Base-by-base conservation (phyloP, 148 eudicot species). In the Vaccinium myrtillus region DNA sequence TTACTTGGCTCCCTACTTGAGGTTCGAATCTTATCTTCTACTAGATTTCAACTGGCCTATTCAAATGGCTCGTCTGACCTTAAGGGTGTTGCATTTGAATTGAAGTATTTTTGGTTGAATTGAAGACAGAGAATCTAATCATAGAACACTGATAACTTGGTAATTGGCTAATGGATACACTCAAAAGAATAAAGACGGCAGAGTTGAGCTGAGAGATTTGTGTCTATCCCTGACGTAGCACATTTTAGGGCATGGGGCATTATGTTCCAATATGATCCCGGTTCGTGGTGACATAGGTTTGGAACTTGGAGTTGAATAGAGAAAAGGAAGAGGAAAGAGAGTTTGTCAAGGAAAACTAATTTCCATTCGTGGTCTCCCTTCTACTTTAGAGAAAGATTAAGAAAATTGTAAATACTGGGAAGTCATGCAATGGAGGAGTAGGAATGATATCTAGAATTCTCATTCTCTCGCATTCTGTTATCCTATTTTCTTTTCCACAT, bases 1-100 rank as follows among this genome's bases (percentile, higher is more conserved):
- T 6, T 97, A 97, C 86, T 90, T 97, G 86, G 95, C 98, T 83
- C 99, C 99, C 81, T 97, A 97, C 85, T 49, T 97, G 82, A 95
- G 95, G 98, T 97, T 80, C 58, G 3, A 32, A 54, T 73, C 78
- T 53, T 25, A 53, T 23, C 48, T 76, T 49, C 8, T 32, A 32
- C 32, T 36, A 36, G 39, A 36, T 36, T 36, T 36, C 0, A 46
- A 39, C 14, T 59, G 9, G 19, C n/a, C 25, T 36, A 79, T 6
- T 59, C 51, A 15, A 36, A 8, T 56, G 16, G 2, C 51, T 19
- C 8, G 3, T 50, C n/a, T 3, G 19, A 32, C 19, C 8, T 59
- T 23, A 16, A 54, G 15, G 3, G 81, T 27, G 23, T 30, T 55
- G 1, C 8, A 14, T 79, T 54, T 8, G 63, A 8, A 36, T 78